Conservation (phyloP, 2,329 filamentous ascomycete genomes). For the Metarhizium robertsii region DNA sequence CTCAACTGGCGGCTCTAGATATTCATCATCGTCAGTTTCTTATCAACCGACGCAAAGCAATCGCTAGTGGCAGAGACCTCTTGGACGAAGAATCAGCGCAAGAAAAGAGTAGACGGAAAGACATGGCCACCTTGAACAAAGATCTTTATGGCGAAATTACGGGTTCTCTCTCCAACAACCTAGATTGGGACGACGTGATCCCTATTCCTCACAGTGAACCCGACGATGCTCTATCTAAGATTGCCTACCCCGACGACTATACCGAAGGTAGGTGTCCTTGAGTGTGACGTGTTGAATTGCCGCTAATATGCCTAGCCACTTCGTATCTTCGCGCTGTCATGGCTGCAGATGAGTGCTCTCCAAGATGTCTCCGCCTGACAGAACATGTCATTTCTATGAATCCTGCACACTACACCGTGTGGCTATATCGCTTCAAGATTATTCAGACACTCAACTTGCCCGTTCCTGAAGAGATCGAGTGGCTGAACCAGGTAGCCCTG, state of each 20-base stretch:
- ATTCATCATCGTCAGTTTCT: conserved; percentile 36
- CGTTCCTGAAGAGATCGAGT: conserved; percentile 64
- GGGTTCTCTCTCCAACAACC: conserved; percentile 46
- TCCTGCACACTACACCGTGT: conserved; percentile 96
- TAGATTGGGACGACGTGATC: conserved; percentile 73
- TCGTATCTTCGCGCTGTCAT: conserved; percentile 91
- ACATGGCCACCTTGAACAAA: conserved; percentile 40
- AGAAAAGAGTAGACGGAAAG: conserved; percentile 36
- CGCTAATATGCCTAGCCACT: conserved; percentile 49
- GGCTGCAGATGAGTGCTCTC: conserved; percentile 75
- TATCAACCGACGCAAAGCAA: conserved; percentile 24
- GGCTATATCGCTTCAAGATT: conserved; percentile 85
- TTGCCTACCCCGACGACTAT: conserved; percentile 85
- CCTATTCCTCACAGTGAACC: conserved; percentile 81
- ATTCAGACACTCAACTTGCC: conserved; percentile 58
- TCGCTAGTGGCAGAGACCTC: conserved; percentile 14
- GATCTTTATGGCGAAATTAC: conserved; percentile 44
- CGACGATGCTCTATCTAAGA: conserved; percentile 76
- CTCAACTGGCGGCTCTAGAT: conserved; percentile 32
- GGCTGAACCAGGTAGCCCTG: conserved; percentile 78
- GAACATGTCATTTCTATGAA: conserved; percentile 88
- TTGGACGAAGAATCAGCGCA: conserved; percentile 31
- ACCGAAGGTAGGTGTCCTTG: conserved; percentile 51
- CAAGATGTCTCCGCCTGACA: conserved; percentile 70
- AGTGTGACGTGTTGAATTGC: background rate